phyloP scores from a whole-genome alignment of 2,329 filamentous ascomycete species.

The Diaporthe australafricana region DNA sequence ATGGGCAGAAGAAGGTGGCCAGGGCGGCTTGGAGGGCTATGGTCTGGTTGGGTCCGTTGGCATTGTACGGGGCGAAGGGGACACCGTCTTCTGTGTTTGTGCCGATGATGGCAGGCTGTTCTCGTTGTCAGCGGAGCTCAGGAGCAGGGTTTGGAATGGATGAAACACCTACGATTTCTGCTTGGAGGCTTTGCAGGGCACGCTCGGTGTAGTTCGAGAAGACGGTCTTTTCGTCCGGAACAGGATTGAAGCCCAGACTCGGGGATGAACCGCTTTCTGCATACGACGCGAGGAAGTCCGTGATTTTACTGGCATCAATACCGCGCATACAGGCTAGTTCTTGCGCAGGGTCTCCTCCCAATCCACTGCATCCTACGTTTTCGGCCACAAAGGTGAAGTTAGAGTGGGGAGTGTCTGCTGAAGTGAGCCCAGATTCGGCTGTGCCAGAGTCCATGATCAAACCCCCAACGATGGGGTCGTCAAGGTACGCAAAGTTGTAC shows the following conservation, averaged over 20 bases:
- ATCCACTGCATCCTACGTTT: slow-evolving; percentile 43
- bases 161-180: background rate
- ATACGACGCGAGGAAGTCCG: slow-evolving; percentile 44
- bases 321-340: slow-evolving; percentile 46
- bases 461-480: slow-evolving; percentile 41
- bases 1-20: slow-evolving; percentile 7
- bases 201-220: slow-evolving; percentile 44
- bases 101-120: slow-evolving; percentile 23
- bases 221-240: slow-evolving; percentile 43
- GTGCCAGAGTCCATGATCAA: slow-evolving; percentile 39
- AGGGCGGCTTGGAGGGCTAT: slow-evolving; percentile 21
- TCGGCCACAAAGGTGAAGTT: slow-evolving; percentile 47
- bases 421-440: background rate
- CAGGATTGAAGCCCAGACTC: background rate
- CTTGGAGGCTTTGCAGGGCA: background rate
- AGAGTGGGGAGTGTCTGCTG: slow-evolving; percentile 36
- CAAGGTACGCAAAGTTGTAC: slow-evolving; percentile 43
- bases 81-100: slow-evolving; percentile 30
- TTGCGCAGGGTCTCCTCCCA: slow-evolving; percentile 37
- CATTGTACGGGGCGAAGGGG: slow-evolving; percentile 22
- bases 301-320: slow-evolving; percentile 42
- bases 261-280: slow-evolving; percentile 36
- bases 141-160: background rate
- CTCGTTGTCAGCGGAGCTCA: slow-evolving; percentile 36
- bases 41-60: slow-evolving; percentile 24